A percentile compares a stretch with the other conserved stretches of the same genome.
Evolutionary conservation across 768 basidiomycete species (phyloP).

Genomic region (Tephrocybe sp.): DNA sequence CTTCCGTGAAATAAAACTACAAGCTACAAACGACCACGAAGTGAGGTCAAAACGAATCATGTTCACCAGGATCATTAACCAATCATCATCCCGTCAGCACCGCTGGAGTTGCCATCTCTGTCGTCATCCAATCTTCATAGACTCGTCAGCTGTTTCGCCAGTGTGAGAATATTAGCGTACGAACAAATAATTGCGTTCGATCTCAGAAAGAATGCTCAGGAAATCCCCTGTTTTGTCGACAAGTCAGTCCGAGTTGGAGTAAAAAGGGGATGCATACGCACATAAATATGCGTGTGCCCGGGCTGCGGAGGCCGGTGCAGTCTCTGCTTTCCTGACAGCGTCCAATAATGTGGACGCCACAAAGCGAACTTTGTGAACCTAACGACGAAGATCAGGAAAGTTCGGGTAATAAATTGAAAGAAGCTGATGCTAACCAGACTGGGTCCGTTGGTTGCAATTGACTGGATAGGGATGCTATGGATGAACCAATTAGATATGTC

Average conservation of each 20-base stretch:
- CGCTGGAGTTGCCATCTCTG: constrained; percentile 59
- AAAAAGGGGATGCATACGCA: constrained; percentile 34
- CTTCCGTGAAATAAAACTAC: constrained; percentile 14
- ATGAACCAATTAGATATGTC: constrained; percentile 3
- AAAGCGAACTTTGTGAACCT: constrained; percentile 92
- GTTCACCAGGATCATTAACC: constrained; percentile 5
- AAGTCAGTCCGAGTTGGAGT: constrained; percentile 5
- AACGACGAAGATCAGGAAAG: constrained; percentile 18
- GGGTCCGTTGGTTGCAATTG: constrained; percentile 86
- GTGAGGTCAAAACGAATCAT: neutral
- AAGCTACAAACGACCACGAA: constrained; percentile 7
- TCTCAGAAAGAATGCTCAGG: constrained; percentile 86
- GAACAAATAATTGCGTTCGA: constrained; percentile 87
- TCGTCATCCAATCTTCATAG: constrained; percentile 63
- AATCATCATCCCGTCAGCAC: constrained; percentile 46
- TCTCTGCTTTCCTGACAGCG: constrained; percentile 78
- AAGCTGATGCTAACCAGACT: constrained; percentile 53
- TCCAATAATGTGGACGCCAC: constrained; percentile 90
- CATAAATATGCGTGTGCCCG: constrained; percentile 87
- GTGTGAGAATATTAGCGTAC: constrained; percentile 24
- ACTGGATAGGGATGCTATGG: constrained; percentile 84
- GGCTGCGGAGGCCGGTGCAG: constrained; percentile 76
- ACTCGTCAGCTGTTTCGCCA: constrained; percentile 12
- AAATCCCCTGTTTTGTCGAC: constrained; percentile 71
- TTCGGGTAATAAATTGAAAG: neutral